Evolutionary conservation across 345 rosid species (phyloP), one percentile per base, ranked within the genome.

Genomic region (Erucastrum elatum): DNA sequence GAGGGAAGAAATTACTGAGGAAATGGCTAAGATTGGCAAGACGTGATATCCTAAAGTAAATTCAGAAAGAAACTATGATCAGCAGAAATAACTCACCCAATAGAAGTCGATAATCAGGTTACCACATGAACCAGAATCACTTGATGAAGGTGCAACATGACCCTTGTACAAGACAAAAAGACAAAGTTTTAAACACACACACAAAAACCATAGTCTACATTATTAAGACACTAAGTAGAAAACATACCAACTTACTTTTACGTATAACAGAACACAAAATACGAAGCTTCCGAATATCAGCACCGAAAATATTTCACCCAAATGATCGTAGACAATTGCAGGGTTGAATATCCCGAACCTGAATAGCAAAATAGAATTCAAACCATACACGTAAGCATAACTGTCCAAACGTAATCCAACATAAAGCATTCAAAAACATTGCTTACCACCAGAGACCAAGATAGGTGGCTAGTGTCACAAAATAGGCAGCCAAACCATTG

Each of bases 271-370:
- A 85, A 89, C 68, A 78, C 99, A 95, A 83, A 95, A 90, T 72
- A 95, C 15, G 71, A 95, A 82, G 89, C 98, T 93, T 82, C 98
- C 98, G 49, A 91, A 85, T 62, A 93, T 90, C n/a, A 93, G 88
- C n/a, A 96, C 90, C 0, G 97, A 95, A 74, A 83, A 95, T 85
- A 95, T 93, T 84, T 93, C 97, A 61, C 99, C 99, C 84, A 91
- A 83, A 79, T 87, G 96, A 85, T 95, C 96, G 84, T 95, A 95
- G 73, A 95, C 96, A 79, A 91, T 64, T 0, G 96, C 58, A 30
- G 97, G 94, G 89, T 85, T 91, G 84, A 95, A 91, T 83, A 95
- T 87, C 27, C 98, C 94, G 76, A 87, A 91, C 98, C 99, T 93
- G 90, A 84, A 81, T 46, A 75, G 71, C 55, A 10, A 27, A 72